A percentile compares a stretch with the other conserved stretches of the same genome.
Conservation (phyloP, 140 eudicot species). For the Eryngium alpinum region DNA sequence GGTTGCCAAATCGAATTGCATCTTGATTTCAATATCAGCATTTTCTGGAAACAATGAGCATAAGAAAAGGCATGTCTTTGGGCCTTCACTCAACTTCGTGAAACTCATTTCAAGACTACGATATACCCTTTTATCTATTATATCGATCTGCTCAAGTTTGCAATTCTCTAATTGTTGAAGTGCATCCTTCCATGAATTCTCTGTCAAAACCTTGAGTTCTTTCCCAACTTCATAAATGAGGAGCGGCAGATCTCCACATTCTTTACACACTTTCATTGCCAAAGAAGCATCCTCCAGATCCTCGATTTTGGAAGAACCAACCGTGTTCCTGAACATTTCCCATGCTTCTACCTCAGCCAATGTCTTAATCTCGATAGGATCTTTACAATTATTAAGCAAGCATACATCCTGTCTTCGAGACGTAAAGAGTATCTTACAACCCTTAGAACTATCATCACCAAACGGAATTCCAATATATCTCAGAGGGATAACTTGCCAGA, state of each 20-base stretch:
- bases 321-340: neutral
- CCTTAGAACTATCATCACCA: neutral
- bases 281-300: neutral
- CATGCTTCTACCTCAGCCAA: constrained; percentile 9
- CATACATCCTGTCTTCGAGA: neutral
- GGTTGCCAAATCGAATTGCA: neutral
- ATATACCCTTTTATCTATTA: neutral
- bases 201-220: neutral
- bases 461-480: neutral
- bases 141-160: neutral
- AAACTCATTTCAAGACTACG: neutral
- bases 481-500: constrained; percentile 11
- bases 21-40: neutral
- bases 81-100: neutral
- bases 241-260: constrained; percentile 19
- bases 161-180: neutral
- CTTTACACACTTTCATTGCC: neutral
- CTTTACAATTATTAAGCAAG: neutral
- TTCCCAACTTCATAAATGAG: constrained; percentile 12
- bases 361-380: neutral
- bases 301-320: neutral
- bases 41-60: constrained; percentile 16
- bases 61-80: constrained; percentile 11
- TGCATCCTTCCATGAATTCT: neutral
- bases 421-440: constrained; percentile 12